A percentile compares a stretch with the other conserved stretches of the same genome.
phyloP scores from a whole-genome alignment of 495 filamentous ascomycete genomes.

The Aspergillus bridgeri region DNA sequence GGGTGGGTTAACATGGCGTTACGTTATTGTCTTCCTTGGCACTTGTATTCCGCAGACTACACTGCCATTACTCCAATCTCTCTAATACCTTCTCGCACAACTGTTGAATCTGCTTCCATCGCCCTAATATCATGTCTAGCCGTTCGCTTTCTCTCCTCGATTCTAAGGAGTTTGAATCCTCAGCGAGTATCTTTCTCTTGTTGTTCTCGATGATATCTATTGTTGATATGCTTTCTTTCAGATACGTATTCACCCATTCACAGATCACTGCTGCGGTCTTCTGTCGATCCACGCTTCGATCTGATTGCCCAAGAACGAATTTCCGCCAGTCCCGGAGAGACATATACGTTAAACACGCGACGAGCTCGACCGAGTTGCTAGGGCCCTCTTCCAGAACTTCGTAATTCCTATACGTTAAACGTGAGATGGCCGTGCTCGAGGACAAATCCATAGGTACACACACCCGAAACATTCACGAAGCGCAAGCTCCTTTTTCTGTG shows the following conservation, averaged over 20 bases:
- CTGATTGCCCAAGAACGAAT: constrained; percentile 24
- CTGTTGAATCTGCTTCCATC: constrained; percentile 43
- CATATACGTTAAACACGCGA: constrained; percentile 42
- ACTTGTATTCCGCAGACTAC: neutral
- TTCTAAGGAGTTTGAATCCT: constrained; percentile 11
- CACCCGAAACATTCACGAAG: constrained; percentile 52
- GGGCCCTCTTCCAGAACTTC: constrained; percentile 49
- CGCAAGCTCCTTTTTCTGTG: constrained; percentile 44
- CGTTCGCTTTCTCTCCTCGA: constrained; percentile 14
- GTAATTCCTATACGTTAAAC: constrained; percentile 39
- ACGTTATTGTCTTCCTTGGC: neutral
- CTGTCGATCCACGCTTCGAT: constrained; percentile 13
- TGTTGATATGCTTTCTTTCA: constrained; percentile 17
- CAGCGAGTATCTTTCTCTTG: neutral
- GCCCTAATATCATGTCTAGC: constrained; percentile 25
- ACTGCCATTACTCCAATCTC: neutral
- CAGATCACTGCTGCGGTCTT: constrained; percentile 21
- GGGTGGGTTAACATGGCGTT: neutral
- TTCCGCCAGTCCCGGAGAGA: constrained; percentile 27
- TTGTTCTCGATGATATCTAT: constrained; percentile 23
- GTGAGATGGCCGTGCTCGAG: neutral
- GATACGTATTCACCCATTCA: constrained; percentile 25
- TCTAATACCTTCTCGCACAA: constrained; percentile 22
- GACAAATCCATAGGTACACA: neutral
- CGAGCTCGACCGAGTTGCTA: constrained; percentile 60